A percentile compares a stretch with the other conserved stretches of the same genome.
Evolutionary conservation across 1,284 basidiomycete genomes (phyloP).

Genomic region (Puccinia novopanici): DNA sequence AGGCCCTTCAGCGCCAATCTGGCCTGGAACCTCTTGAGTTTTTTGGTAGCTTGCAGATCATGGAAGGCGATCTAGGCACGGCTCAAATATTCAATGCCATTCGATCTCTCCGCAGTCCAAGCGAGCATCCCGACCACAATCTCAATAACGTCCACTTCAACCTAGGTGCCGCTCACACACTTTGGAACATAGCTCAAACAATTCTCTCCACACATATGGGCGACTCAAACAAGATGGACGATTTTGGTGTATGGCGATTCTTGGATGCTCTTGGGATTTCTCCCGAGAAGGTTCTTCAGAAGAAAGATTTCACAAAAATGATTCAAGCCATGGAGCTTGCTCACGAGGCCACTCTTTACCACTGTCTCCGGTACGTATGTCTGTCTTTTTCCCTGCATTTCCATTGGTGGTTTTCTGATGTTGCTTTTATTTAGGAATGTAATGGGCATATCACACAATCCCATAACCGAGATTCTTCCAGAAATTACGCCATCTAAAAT

Average conservation of each 20-base stretch:
- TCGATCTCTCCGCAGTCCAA: background rate
- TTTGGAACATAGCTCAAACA: too few species aligned
- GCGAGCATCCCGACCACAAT: background rate
- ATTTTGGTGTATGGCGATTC: conserved; percentile 1
- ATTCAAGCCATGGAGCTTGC: background rate
- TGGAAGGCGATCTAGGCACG: background rate
- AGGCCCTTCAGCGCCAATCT: background rate
- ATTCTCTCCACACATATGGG: conserved; percentile 6
- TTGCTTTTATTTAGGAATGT: background rate
- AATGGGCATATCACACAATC: background rate
- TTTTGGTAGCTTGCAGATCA: background rate
- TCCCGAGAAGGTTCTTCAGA: too few species aligned
- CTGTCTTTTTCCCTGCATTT: background rate
- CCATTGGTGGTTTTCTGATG: background rate
- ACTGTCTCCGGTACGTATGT: conserved; percentile 7
- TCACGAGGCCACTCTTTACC: background rate
- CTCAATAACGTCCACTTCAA: background rate
- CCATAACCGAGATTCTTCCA: background rate
- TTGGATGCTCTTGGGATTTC: background rate
- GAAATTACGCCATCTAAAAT: background rate
- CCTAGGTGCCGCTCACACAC: background rate
- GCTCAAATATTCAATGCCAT: background rate
- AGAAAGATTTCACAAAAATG: conserved; percentile 21
- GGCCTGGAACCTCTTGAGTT: background rate
- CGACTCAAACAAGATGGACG: background rate